These are phyloP conservation scores for Aquilaria agallochum DNA, from an alignment of 441 rosid genomes.

Conservation along the genomic window DNA sequence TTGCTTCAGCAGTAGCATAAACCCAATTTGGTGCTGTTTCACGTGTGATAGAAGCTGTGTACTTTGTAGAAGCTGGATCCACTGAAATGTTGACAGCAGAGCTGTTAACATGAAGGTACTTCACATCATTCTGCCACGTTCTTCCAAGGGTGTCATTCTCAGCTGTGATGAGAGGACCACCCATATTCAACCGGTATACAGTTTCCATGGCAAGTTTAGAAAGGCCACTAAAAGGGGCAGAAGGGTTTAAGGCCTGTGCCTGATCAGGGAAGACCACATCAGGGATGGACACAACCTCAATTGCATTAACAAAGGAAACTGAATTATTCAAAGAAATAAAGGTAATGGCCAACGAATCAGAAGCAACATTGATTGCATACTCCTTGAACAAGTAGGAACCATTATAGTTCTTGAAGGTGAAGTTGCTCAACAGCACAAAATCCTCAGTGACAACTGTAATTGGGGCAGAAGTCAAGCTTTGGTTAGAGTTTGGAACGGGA, in stretches of 20 bases:
- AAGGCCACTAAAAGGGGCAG: constrained; percentile 58
- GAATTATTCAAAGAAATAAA: constrained; percentile 76
- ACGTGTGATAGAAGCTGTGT: constrained; percentile 37
- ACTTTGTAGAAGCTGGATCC: constrained; percentile 59
- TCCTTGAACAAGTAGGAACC: constrained; percentile 74
- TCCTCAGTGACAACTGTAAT: constrained; percentile 67
- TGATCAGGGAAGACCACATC: constrained; percentile 66
- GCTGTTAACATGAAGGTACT: constrained; percentile 77
- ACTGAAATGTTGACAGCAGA: constrained; percentile 63
- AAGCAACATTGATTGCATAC: constrained; percentile 81
- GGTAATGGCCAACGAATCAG: constrained; percentile 53
- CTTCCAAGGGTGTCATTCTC: constrained; percentile 89
- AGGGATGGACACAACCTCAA: constrained; percentile 85
- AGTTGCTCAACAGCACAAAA: constrained; percentile 81
- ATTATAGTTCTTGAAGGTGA: constrained; percentile 59
- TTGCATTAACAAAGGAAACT: constrained; percentile 79
- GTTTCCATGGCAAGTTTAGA: constrained; percentile 75
- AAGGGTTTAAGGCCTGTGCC: constrained; percentile 65
- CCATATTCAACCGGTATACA: constrained; percentile 85
- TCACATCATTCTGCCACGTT: constrained; percentile 78
- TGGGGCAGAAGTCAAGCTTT: constrained; percentile 50
- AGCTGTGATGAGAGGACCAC: constrained; percentile 84
- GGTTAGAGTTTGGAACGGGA: constrained; percentile 51
- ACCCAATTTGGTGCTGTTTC: constrained; percentile 86
- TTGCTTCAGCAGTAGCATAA: constrained; percentile 83